Evolutionary conservation across 2,329 filamentous ascomycete genomes (phyloP).

Genomic region (Pseudocercospora cruenta): DNA sequence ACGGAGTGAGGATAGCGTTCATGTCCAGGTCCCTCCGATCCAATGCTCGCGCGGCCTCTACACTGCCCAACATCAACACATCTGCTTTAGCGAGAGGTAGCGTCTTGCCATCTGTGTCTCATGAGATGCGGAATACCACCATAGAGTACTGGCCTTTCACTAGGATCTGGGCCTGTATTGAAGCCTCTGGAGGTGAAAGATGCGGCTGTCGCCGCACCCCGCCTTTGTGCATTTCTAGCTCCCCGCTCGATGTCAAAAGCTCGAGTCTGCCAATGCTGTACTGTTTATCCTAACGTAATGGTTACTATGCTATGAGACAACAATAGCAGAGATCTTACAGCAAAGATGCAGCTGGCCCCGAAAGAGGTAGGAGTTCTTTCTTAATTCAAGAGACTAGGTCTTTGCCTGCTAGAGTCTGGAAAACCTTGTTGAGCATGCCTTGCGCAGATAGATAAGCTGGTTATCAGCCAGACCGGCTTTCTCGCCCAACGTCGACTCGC

Average conservation of each 20-base stretch:
- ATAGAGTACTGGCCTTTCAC: too few relatives aligned
- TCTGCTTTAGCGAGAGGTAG: too few relatives aligned
- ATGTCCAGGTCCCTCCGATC: too few relatives aligned
- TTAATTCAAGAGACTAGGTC: neutral
- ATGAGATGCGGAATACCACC: too few relatives aligned
- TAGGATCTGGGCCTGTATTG: too few relatives aligned
- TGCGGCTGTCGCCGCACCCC: neutral
- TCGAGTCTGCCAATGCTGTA: slow-evolving; percentile 8
- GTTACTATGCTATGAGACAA: slow-evolving; percentile 14
- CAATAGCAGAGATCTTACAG: neutral
- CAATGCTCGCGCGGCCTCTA: too few relatives aligned
- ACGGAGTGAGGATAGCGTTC: too few relatives aligned
- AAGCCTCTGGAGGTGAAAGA: too few relatives aligned
- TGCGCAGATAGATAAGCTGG: slow-evolving; percentile 87
- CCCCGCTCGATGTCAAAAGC: neutral
- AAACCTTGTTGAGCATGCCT: slow-evolving; percentile 1
- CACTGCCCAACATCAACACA: too few relatives aligned
- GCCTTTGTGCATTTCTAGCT: neutral
- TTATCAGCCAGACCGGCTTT: slow-evolving; percentile 84
- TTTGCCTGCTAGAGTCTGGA: neutral
- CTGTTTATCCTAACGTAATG: slow-evolving; percentile 18
- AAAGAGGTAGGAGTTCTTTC: slow-evolving; percentile 35
- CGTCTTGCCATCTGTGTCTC: too few relatives aligned
- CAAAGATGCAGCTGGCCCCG: slow-evolving; percentile 42
- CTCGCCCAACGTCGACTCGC: slow-evolving; percentile 87